Base-by-base conservation (phyloP, 768 basidiomycete genomes). In the Tylopilus intermedius region DNA sequence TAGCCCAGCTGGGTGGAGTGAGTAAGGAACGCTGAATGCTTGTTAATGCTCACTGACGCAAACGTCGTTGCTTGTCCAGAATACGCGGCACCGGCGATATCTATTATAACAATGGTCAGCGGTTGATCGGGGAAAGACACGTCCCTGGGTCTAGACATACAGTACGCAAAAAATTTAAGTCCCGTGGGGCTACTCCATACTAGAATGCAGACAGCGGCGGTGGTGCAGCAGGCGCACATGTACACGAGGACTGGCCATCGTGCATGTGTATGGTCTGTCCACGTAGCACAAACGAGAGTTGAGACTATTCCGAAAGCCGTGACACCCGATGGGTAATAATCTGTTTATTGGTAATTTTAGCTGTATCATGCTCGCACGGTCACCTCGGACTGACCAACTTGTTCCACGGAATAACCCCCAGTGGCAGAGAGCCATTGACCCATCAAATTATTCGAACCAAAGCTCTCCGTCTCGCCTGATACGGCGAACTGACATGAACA, bases 1-100 rank as follows among this genome's bases (percentile, higher is more conserved):
- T 90, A n/a, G 86, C 85, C 88, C 88, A 88, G 13, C 81, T 83
- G 57, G 18, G 49, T 22, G 55, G 21, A 35, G 24, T 54, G 43
- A 56, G 55, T 44, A 33, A 45, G 9, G 35, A 46, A n/a, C 9
- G 22, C 15, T 3, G 29, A 30, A 32, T 24, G 45, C 21, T 14
- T 37, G 30, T 29, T 33, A 42, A 14, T 14, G 45, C 32, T 29
- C 18, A 72, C 80, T 49, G 57, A 83, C 78, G 83, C 82, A 61
- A 89, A 88, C 24, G 86, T 90, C 15, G 80, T 81, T 6, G 86
- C 88, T 63, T 89, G 88, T 9, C 87, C 86, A 0, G 85, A 77
- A 61, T 84, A 90, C 6, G 84, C 80, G 14, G 84, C 82, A 2
- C 86, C 84, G 5, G 80, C 77, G 9, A 81, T 61, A 63, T 82